phyloP scores from a whole-genome alignment of 257 asterid genomes.

The Linderniella brevidens region DNA sequence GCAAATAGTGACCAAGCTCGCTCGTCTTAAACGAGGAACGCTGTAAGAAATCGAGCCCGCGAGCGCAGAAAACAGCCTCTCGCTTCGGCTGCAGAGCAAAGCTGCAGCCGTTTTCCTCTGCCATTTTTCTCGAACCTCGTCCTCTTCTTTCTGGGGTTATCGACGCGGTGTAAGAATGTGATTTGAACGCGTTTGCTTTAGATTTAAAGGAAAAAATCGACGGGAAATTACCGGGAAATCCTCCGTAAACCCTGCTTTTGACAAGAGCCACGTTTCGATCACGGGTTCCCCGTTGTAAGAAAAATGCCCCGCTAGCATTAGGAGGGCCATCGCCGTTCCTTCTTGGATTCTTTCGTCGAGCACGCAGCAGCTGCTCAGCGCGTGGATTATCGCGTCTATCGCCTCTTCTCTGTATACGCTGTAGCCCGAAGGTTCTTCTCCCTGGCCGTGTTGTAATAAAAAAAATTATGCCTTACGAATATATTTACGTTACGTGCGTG shows the following conservation, averaged over 20 bases:
- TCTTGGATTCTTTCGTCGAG: slow-evolving; percentile 42
- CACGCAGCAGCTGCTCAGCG: slow-evolving; percentile 28
- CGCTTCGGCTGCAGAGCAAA: slow-evolving; percentile 28
- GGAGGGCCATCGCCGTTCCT: slow-evolving; percentile 39
- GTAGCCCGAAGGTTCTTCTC: slow-evolving; percentile 30
- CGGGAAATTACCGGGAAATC: slow-evolving; percentile 10
- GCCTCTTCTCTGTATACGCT: slow-evolving; percentile 73
- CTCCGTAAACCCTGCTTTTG: slow-evolving; percentile 26
- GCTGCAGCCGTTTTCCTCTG: slow-evolving; percentile 33
- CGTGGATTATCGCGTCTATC: slow-evolving; percentile 40
- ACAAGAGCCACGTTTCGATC: slow-evolving; percentile 45
- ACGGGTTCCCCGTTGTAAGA: slow-evolving; percentile 51
- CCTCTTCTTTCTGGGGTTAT: slow-evolving; percentile 34
- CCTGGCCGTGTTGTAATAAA: slow-evolving; percentile 23
- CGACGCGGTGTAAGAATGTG: neutral
- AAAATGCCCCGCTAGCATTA: slow-evolving; percentile 58
- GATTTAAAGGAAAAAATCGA: slow-evolving; percentile 17
- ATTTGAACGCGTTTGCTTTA: neutral
- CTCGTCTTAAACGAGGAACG: slow-evolving; percentile 57
- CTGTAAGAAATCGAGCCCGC: slow-evolving; percentile 44
- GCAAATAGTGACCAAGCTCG: slow-evolving; percentile 52
- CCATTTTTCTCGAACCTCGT: slow-evolving; percentile 32
- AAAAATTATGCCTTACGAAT: too few relatives aligned
- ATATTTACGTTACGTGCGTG: too few relatives aligned
- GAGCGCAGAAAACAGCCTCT: slow-evolving; percentile 35